Evolutionary conservation across 345 rosid species (phyloP), one percentile per base, ranked within the genome.

Genomic region (Capsella bursapastoris): DNA sequence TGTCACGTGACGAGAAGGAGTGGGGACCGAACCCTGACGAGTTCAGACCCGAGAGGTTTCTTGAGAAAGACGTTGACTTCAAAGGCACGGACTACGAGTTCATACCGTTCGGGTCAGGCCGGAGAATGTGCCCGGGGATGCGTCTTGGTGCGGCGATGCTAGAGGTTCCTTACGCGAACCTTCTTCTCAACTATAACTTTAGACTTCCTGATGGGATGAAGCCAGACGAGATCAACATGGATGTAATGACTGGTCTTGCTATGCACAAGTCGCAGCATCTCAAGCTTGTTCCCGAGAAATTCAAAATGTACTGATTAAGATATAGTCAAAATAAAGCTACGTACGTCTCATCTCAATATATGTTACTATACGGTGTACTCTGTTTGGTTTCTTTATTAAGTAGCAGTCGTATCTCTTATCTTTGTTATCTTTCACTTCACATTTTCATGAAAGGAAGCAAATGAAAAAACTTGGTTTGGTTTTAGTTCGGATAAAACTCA

Each of bases 71-170:
- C n/a, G 66, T 79, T 52, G 81, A 82, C 68, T 78, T 61, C 52
- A 81, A 81, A 70, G 84, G 84, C 15, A 79, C 74, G 3, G 82
- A 78, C 32, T 79, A 75, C 6, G 82, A 79, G 73, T 75, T 79
- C 3, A 72, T 82, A 66, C 83, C 85, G 16, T 82, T 82, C 4
- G 83, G 85, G 0, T 71, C 82, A 0, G 85, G 85, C 10, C 12
- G 83, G 16, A 68, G 82, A 47, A 76, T 82, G 77, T 82, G 84
- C 37, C 84, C 82, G 0, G 84, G 80, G 1, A 74, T 82, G 80
- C 70, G 72, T 8, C 72, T 82, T 32, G 84, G 82, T 0, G 40
- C 72, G 3, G 82, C 78, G 1, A 71, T 66, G 73, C 63, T 82
- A 0, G 84, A 79, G 75, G 77, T 82, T 68, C 80, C 84, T 0